Percentiles rank a stretch among this genome's conserved stretches.
Conservation (phyloP, 2,329 filamentous ascomycete species). For the Fusarium sp. region DNA sequence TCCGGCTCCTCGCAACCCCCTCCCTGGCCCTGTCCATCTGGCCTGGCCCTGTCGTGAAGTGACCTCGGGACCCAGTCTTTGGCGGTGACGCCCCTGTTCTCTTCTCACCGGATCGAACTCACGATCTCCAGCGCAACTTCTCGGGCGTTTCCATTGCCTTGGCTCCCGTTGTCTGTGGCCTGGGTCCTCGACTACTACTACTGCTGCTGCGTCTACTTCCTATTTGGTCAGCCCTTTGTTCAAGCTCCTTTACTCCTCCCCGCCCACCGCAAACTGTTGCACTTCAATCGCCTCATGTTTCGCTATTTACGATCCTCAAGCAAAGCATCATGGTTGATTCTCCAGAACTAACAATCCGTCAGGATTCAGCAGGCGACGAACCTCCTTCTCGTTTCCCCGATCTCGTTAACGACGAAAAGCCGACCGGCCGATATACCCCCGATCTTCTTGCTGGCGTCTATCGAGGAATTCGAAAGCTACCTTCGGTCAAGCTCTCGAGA, state of each 20-base stretch:
- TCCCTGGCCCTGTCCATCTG: slow-evolving; percentile 11
- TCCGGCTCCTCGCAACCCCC: neutral
- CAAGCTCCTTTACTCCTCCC: slow-evolving; percentile 15
- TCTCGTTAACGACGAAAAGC: slow-evolving; percentile 53
- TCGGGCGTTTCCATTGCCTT: slow-evolving; percentile 23
- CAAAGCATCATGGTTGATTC: slow-evolving; percentile 40
- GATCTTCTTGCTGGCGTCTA: slow-evolving; percentile 62
- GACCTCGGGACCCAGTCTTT: slow-evolving; percentile 38
- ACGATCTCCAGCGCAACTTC: slow-evolving; percentile 38
- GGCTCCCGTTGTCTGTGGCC: slow-evolving; percentile 14
- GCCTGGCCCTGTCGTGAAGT: slow-evolving; percentile 29
- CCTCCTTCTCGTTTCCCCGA: slow-evolving; percentile 54
- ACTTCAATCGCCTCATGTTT: slow-evolving; percentile 21
- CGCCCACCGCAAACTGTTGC: slow-evolving; percentile 4
- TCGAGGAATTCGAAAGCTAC: slow-evolving; percentile 59
- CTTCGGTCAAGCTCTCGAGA: slow-evolving; percentile 53
- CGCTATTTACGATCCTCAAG: slow-evolving; percentile 13
- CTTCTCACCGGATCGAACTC: slow-evolving; percentile 36
- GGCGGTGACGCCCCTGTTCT: slow-evolving; percentile 38
- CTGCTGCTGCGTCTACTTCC: slow-evolving; percentile 8
- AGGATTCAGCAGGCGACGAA: slow-evolving; percentile 43
- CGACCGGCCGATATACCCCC: slow-evolving; percentile 48
- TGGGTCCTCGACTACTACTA: neutral
- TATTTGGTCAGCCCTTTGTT: slow-evolving; percentile 28
- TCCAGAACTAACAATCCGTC: slow-evolving; percentile 45